Percentiles rank a stretch among this genome's conserved stretches.
These are phyloP conservation scores for Thozetella sp. DNA, from an alignment of 495 filamentous ascomycete species.

Conservation along the genomic window DNA sequence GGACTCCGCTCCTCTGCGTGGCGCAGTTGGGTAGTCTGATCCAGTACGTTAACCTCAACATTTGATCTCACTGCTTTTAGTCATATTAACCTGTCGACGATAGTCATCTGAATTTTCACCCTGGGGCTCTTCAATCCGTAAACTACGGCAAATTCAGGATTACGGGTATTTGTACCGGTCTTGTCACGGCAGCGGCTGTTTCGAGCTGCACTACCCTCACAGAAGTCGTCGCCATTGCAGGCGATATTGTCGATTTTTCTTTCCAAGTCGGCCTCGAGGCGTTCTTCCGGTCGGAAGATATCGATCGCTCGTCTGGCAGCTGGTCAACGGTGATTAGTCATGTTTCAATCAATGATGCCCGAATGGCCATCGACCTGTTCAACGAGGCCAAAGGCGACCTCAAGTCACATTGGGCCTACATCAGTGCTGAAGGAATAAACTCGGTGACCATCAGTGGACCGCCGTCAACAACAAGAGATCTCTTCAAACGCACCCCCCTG, in stretches of 20 bases:
- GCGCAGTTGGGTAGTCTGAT: conserved; percentile 15
- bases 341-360: conserved; percentile 27
- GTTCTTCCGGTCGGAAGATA: conserved; percentile 28
- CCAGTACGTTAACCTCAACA: conserved; percentile 8
- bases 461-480: conserved; percentile 14
- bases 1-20: conserved; percentile 9
- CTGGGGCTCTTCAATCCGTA: conserved; percentile 9
- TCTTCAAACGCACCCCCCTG: conserved; percentile 3
- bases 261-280: conserved; percentile 62
- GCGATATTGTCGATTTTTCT: conserved; percentile 63
- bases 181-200: conserved; percentile 63
- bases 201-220: conserved; percentile 57
- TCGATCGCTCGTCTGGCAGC: conserved; percentile 39
- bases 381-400: conserved; percentile 4
- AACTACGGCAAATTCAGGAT: conserved; percentile 25
- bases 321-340: conserved; percentile 42
- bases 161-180: conserved; percentile 64
- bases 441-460: conserved; percentile 41
- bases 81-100: background rate
- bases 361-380: conserved; percentile 31
- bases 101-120: conserved; percentile 13
- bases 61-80: background rate
- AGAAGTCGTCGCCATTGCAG: conserved; percentile 61
- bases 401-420: conserved; percentile 9
- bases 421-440: conserved; percentile 22